Evolutionary conservation across 139 green algal genomes (phyloP).

Genomic region (Nannochloris sp.): DNA sequence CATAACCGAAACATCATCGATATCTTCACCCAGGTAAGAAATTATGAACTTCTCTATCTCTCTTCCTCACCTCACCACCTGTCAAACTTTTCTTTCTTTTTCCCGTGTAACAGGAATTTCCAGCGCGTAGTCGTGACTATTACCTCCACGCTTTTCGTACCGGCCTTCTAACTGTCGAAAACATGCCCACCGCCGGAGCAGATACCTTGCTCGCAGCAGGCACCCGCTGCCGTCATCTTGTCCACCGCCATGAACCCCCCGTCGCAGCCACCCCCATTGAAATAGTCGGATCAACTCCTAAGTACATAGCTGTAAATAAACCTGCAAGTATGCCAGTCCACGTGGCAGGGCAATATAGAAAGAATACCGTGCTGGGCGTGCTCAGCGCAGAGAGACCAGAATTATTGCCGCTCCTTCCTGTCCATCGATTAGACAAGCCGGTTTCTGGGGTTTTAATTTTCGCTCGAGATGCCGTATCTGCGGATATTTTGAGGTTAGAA

Average conservation of each 20-base stretch:
- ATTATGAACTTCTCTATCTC: not conserved
- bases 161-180: slow-evolving; percentile 59
- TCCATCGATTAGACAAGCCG: slow-evolving; percentile 77
- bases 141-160: slow-evolving; percentile 51
- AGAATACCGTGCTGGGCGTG: slow-evolving; percentile 83
- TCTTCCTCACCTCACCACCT: not conserved
- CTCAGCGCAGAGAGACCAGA: slow-evolving; percentile 52
- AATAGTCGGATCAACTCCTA: slow-evolving; percentile 34
- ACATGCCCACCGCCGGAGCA: not conserved
- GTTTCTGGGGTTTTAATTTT: slow-evolving; percentile 86
- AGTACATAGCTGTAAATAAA: slow-evolving; percentile 72
- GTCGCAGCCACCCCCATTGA: slow-evolving; percentile 40
- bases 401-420: slow-evolving; percentile 55
- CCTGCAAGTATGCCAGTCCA: slow-evolving; percentile 81
- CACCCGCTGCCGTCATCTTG: slow-evolving; percentile 56
- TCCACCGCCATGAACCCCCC: slow-evolving; percentile 85
- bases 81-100: not conserved
- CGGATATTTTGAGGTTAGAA: slow-evolving; percentile 40
- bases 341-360: slow-evolving; percentile 82
- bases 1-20: slow-evolving; percentile 55
- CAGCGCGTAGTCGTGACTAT: slow-evolving; percentile 42
- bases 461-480: slow-evolving; percentile 44
- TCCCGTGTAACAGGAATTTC: slow-evolving; percentile 57
- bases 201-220: slow-evolving; percentile 34
- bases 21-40: slow-evolving; percentile 36